These are phyloP conservation scores for Yamadazyma songkhlaensis DNA, from an alignment of 1,139 yeast species.

Conservation along the genomic window DNA sequence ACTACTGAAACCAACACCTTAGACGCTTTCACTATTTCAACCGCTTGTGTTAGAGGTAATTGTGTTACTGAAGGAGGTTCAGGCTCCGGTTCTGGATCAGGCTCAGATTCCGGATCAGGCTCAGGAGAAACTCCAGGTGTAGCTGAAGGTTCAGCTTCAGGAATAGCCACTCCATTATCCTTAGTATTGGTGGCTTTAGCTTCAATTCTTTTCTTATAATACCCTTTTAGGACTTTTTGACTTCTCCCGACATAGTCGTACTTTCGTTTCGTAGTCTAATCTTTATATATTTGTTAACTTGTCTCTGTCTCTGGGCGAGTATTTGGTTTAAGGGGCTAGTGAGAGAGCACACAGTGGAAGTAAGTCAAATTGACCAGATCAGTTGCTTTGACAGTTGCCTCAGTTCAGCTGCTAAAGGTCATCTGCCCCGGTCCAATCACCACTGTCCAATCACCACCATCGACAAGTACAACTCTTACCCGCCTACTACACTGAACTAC, in stretches of 20 bases:
- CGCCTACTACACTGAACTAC: no score
- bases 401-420: no score
- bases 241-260: no score
- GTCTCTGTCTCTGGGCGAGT: background rate
- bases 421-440: no score
- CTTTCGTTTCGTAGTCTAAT: background rate
- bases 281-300: background rate
- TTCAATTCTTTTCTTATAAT: background rate
- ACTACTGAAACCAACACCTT: slow-evolving; percentile 7
- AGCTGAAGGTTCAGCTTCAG: slow-evolving; percentile 4
- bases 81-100: slow-evolving; percentile 1
- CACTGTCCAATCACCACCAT: no score
- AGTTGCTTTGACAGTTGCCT: no score
- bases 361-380: no score
- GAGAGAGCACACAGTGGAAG: no score
- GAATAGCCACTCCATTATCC: background rate
- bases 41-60: slow-evolving; percentile 11
- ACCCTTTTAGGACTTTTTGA: no score
- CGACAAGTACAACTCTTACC: no score
- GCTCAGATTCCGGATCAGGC: slow-evolving; percentile 2
- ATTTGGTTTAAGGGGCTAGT: no score
- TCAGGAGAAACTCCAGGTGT: slow-evolving; percentile 1
- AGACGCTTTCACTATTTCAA: slow-evolving; percentile 7
- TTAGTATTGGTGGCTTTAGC: slow-evolving; percentile 2
- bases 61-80: slow-evolving; percentile 13